Base-by-base conservation (phyloP, 1,139 yeast genomes). In the Candida dubliniensis region DNA sequence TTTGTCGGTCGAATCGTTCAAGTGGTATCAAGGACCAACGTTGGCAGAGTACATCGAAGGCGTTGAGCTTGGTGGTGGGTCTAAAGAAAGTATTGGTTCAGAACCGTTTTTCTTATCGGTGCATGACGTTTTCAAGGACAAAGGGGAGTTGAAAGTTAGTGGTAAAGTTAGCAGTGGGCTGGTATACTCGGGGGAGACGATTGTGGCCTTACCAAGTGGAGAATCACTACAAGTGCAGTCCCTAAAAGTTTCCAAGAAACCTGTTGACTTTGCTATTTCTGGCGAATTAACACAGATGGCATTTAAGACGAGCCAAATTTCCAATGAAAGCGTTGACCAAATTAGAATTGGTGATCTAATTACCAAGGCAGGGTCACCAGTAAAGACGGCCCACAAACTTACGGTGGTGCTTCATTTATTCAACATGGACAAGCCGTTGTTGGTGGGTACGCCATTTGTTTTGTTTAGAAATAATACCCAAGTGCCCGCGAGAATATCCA, bases 401-500 rank as follows among this genome's bases (percentile, higher is more conserved):
- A 69, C 65, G 26, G 77, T 85, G 29, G 72, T 81, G 40, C 58
- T 90, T 42, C 74, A 77, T 34, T 72, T 90, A 32, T 93, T 91
- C 62, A 84, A 87, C 47, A 67, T 87, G 66, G 72, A 75, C 40
- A 74, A 77, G 54, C 99, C 99, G 1, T 64, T 93, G 41, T 69
- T 93, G 35, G 82, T 84, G 5, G 98, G 99, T 4, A 78, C 95
- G 1, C 87, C 95, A 39, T 77, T 93, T 53, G 81, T 91, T 35
- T 63, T 90, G 43, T 91, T 91, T 66, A 77, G 95, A 53, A 95
- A 95, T 51, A 84, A 89, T 46, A 76, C 83, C 38, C 86, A 86
- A 46, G 80, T 81, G 34, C 90, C 95, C 3, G 93, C 91, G 3
- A 79, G 84, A 54, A 68, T 91, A 27, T 59, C 75, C 32, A 79